Base-by-base conservation (phyloP, 1,139 yeast species). In the Nematodospora anomalae region DNA sequence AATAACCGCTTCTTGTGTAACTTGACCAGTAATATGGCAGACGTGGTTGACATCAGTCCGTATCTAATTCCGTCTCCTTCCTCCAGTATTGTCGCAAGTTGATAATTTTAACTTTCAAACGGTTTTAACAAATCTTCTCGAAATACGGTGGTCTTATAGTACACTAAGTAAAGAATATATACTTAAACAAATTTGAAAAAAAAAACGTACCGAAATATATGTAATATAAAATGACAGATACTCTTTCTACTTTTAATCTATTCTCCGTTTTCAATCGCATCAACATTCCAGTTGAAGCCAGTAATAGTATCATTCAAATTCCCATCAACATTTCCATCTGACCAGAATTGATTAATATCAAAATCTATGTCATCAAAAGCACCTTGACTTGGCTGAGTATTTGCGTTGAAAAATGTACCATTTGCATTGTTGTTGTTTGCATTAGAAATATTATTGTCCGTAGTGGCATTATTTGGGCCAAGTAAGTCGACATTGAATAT, bases 221-320 rank as follows among this genome's bases (percentile, higher is more conserved):
- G n/a, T n/a, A n/a, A n/a, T n/a, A n/a, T n/a, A n/a, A n/a, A n/a
- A n/a, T n/a, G 21, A 23, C 4, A 24, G 13, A 10, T 24, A 26
- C 18, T 11, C 16, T 9, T 15, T 15, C 22, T 26, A 21, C 27
- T 16, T n/a, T 14, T 12, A 20, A 11, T 16, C 38, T 33, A 52
- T 11, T 53, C 63, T n/a, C 52, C 65, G 31, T 65, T 64, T 45
- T 71, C 76, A 33, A 70, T 67, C 3, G 75, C 68, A 47, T 70
- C 76, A 15, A 69, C 77, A 37, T 71, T 74, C 82, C 82, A 76
- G 47, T 63, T 70, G 50, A 74, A 74, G 10, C 69, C 74, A 28
- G 61, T 66, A 22, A 68, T 64, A 12, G 64, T 58, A 44, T 68
- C 74, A 42, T 53, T 63, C 51, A 58, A 61, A 16, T 50, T 59